phyloP scores from a whole-genome alignment of 2,329 filamentous ascomycete genomes.

The Myriosclerotinia curreyana region DNA sequence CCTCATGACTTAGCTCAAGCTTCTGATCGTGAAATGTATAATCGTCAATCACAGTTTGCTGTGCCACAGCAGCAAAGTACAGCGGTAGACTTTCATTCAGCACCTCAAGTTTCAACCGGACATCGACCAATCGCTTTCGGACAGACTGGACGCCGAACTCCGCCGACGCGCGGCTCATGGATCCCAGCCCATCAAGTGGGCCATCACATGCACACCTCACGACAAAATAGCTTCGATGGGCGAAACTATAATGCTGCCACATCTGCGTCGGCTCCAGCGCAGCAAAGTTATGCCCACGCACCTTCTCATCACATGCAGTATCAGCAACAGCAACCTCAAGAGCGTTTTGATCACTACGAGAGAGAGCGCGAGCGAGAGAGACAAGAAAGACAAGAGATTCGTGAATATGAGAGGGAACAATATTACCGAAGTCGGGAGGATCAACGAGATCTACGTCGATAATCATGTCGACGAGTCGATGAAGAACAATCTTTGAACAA shows the following conservation, averaged over 20 bases:
- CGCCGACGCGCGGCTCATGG: constrained; percentile 34
- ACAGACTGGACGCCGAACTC: constrained; percentile 31
- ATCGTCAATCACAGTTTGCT: constrained; percentile 33
- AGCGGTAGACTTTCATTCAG: constrained; percentile 33
- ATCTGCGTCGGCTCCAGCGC: constrained; percentile 30
- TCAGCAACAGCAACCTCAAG: constrained; percentile 25
- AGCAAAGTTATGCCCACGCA: constrained; percentile 30
- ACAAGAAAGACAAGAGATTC: constrained; percentile 11
- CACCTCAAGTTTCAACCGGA: constrained; percentile 28
- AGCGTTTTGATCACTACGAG: constrained; percentile 19
- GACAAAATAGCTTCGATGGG: constrained; percentile 38
- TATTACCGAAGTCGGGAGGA: constrained; percentile 12
- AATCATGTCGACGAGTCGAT: neutral
- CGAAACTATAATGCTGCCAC: constrained; percentile 29
- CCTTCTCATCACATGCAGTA: constrained; percentile 32
- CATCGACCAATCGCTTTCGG: constrained; percentile 37
- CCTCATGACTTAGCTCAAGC: constrained; percentile 33
- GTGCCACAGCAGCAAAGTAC: constrained; percentile 35
- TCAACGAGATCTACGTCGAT: constrained; percentile 3
- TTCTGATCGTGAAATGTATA: constrained; percentile 39
- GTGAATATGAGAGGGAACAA: constrained; percentile 3
- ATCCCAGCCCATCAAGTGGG: constrained; percentile 29
- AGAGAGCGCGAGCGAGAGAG: constrained; percentile 15
- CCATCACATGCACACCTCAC: constrained; percentile 34
- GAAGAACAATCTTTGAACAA: too few species aligned